Conservation (phyloP, 1,139 yeast species). For the Sporopachydermia cereana region DNA sequence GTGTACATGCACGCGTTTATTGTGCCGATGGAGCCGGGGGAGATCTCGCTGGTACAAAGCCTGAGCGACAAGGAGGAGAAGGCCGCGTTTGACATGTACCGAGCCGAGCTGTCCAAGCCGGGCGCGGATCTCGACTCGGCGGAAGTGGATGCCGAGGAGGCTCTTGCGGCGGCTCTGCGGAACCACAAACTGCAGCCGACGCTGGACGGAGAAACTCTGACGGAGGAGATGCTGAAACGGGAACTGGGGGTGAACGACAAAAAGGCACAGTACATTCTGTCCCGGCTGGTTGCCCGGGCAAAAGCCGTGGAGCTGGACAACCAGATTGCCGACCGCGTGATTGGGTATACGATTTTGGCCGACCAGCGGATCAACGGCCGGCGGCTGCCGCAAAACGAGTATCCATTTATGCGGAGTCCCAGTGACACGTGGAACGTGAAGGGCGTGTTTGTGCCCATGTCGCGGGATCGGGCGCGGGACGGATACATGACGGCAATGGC, state of each 20-base stretch:
- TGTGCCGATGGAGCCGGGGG: background rate
- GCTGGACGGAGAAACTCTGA: background rate
- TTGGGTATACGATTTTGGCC: background rate
- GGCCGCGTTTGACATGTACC: background rate
- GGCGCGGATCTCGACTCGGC: background rate
- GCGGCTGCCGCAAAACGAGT: background rate
- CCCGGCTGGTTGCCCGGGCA: background rate
- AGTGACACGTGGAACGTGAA: background rate
- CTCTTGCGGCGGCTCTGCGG: background rate
- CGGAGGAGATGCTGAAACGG: background rate
- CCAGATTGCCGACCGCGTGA: background rate
- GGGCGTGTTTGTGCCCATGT: background rate
- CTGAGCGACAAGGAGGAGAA: background rate
- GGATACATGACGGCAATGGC: background rate
- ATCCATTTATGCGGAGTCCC: background rate
- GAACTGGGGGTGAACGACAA: background rate
- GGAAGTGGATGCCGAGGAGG: background rate
- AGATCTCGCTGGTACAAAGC: background rate
- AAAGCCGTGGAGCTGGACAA: constrained; percentile 3
- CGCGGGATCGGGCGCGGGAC: background rate
- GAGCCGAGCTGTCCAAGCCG: background rate
- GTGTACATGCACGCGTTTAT: background rate
- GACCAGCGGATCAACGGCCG: background rate
- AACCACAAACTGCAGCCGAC: background rate
- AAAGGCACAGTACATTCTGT: background rate